Base-by-base conservation (phyloP, 2,329 filamentous ascomycete species). In the Penicillium decumbens region DNA sequence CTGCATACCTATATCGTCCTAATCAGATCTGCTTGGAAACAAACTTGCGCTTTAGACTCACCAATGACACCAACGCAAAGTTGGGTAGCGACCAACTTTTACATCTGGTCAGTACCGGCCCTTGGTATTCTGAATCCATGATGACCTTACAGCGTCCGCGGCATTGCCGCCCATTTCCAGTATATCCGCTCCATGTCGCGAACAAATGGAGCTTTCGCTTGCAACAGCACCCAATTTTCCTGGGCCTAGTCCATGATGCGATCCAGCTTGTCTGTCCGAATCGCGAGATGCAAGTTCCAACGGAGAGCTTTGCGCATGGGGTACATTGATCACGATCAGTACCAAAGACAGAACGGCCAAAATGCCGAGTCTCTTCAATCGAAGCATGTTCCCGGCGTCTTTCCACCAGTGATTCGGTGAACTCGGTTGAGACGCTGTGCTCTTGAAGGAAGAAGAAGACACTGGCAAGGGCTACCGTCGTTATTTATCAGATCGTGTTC, bases 61-160 rank as follows among this genome's bases (percentile, higher is more conserved):
- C 77, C 85, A 39, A 87, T 78, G 6, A 88, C 84, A 5, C 88
- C 88, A 32, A 90, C 80, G 55, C 88, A 92, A 43, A 91, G 79
- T 6, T 83, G 82, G 0, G 87, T 87, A 27, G 83, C 86, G 18
- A 91, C 83, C 54, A 89, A 71, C 77, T 79, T 53, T 30, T 23
- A 2, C 7, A 18, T 33, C 7, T 7, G 24, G 3, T 35, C 25
- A 29, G 49, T 45, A 43, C 15, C 6, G 18, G 32, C 8, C 41
- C 6, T 44, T 23, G 12, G 7, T 5, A 28, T 1, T 9, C 13
- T 1, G 9, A 6, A 20, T 29, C n/a, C 13, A 4, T 6, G 18
- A 28, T 62, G n/a, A 5, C 65, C 73, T 65, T 51, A 76, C 77
- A 41, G 87, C 85, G 70, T 92, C 88, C 1, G 85, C 87, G 10